phyloP scores from a whole-genome alignment of 129 eudicot species.

The Flaveria robusta region DNA sequence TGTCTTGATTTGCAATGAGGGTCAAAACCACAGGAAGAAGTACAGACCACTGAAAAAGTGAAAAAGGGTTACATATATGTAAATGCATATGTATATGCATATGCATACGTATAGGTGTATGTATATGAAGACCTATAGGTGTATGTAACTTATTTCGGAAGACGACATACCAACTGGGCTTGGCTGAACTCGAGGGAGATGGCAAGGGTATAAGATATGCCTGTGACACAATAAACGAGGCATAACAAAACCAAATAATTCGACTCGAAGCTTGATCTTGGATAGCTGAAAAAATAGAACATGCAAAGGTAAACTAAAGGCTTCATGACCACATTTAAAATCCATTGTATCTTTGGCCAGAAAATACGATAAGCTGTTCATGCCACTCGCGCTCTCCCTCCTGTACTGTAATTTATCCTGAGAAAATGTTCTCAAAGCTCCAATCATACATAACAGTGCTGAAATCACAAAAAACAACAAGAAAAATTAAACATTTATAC shows the following conservation, averaged over 20 bases:
- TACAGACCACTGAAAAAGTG: constrained; percentile 73
- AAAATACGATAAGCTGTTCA: constrained; percentile 87
- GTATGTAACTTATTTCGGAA: neutral
- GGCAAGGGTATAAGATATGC: constrained; percentile 83
- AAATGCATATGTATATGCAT: constrained; percentile 4
- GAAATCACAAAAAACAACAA: constrained; percentile 38
- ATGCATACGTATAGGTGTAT: constrained; percentile 10
- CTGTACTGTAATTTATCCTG: constrained; percentile 74
- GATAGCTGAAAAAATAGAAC: constrained; percentile 88
- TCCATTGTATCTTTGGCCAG: constrained; percentile 88
- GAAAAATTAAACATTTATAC: neutral
- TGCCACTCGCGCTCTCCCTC: constrained; percentile 84
- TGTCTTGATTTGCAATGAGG: constrained; percentile 70
- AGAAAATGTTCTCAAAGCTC: constrained; percentile 90
- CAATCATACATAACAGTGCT: constrained; percentile 92
- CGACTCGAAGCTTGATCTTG: constrained; percentile 74
- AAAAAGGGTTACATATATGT: constrained; percentile 1
- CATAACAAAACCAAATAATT: constrained; percentile 66
- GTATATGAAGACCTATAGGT: neutral
- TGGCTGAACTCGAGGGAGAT: constrained; percentile 78
- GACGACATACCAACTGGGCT: constrained; percentile 73
- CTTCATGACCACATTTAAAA: constrained; percentile 64
- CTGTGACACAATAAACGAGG: constrained; percentile 95
- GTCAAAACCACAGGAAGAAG: constrained; percentile 96
- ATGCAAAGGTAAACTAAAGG: constrained; percentile 91